Evolutionary conservation across 2,329 filamentous ascomycete genomes (phyloP), one percentile per base, ranked within the genome.

Genomic region (Pyrenochaeta sp.): DNA sequence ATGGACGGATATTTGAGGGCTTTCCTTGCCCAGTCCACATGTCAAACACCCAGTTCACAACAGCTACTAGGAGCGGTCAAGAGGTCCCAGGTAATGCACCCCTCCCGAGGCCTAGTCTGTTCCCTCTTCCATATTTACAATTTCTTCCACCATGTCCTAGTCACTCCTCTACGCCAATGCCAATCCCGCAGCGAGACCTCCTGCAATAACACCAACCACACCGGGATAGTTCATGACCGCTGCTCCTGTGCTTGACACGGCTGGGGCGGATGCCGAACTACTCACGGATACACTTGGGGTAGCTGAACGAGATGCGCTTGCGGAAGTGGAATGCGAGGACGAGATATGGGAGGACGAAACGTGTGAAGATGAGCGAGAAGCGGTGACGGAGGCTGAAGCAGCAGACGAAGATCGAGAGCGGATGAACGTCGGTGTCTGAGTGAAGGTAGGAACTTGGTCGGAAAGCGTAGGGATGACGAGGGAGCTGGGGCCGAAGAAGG

Each of bases 151-250:
- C 26, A 29, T 7, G 8, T 20, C 8, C 13, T 10, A 29, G n/a
- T 28, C 20, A 20, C 15, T 15, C 10, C 2, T 23, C 28, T 46
- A 48, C 21, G 54, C 29, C 36, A 62, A 37, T 9, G 44, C 58
- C 46, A 58, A 38, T 27, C 59, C 59, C 40, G 55, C 60, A 21
- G 55, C 34, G 24, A 64, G 9, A 17, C 58, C 59, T 29, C 58
- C 61, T 20, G 44, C 51, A 7, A 64, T 44, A 20, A 41, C 43
- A 8, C 58, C 59, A 19, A 61, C 38, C 4, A 55, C 36, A 32
- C 49, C 48, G 3, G 48, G 52, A 22, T 47, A 44, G 10, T 53
- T 55, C 4, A 37, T 44, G 6, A 38, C 39, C 14, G 59, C 61
- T 7, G 58, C 61, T 13, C 45, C 59, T 3, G 51, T 58, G 23